phyloP scores from a whole-genome alignment of 352 stramenopile species.

The Globisporangium emineosum region DNA sequence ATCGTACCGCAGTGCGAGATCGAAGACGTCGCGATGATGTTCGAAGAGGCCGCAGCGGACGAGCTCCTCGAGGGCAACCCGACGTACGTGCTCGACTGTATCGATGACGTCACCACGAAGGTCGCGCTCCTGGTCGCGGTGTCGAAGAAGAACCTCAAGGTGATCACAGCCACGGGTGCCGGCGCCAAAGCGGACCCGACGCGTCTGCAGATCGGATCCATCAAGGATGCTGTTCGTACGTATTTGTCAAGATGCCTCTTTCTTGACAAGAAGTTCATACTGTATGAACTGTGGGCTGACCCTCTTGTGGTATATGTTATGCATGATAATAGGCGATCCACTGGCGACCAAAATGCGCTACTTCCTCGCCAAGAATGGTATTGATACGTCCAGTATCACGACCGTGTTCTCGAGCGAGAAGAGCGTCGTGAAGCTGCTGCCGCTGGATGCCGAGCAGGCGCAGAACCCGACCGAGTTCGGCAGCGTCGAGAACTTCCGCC shows the following conservation, averaged over 20 bases:
- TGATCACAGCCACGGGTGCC: constrained; percentile 90
- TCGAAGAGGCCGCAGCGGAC: constrained; percentile 69
- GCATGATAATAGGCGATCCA: constrained; percentile 73
- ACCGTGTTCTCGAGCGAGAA: constrained; percentile 96
- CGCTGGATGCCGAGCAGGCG: constrained; percentile 91
- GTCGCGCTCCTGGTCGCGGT: constrained; percentile 91
- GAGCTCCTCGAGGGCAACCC: constrained; percentile 81
- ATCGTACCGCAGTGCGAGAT: constrained; percentile 83
- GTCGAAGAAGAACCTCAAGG: constrained; percentile 66
- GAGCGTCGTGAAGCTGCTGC: constrained; percentile 94
- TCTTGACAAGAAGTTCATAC: background rate
- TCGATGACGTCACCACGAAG: constrained; percentile 99
- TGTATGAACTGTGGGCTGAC: constrained; percentile 1
- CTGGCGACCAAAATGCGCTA: constrained; percentile 95
- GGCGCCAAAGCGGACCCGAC: constrained; percentile 97
- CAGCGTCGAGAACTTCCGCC: constrained; percentile 95
- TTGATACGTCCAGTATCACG: constrained; percentile 68
- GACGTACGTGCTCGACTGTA: constrained; percentile 97
- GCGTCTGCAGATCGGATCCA: constrained; percentile 94
- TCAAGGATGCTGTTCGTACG: constrained; percentile 90
- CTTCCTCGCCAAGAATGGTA: constrained; percentile 86
- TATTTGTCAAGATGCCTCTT: constrained; percentile 13
- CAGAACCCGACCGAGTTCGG: constrained; percentile 92
- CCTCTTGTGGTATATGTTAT: background rate
- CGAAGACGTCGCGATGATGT: constrained; percentile 91